phyloP scores from a whole-genome alignment of 495 filamentous ascomycete species.

The Chaetomidium leptoderma region DNA sequence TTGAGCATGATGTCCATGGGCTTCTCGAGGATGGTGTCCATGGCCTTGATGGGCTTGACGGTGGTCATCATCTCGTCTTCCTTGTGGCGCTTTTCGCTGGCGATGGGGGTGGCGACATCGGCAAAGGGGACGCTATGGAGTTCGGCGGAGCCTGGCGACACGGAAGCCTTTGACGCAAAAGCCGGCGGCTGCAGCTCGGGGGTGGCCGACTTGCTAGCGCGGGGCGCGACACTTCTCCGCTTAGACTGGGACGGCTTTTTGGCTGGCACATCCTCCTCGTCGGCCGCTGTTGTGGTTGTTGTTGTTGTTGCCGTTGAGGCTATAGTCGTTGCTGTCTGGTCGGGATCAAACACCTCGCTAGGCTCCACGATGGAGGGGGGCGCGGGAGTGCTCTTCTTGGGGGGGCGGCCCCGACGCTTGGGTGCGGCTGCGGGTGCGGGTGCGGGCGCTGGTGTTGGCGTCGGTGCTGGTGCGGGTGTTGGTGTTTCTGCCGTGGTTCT shows the following conservation, averaged over 20 bases:
- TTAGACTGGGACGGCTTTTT: slow-evolving; percentile 62
- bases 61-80: slow-evolving; percentile 42
- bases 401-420: slow-evolving; percentile 30
- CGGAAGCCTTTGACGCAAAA: slow-evolving; percentile 42
- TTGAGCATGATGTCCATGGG: slow-evolving; percentile 95
- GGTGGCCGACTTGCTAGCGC: slow-evolving; percentile 41
- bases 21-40: slow-evolving; percentile 72
- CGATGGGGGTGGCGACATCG: slow-evolving; percentile 69
- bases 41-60: slow-evolving; percentile 64
- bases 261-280: slow-evolving; percentile 44
- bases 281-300: slow-evolving; percentile 26
- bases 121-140: slow-evolving; percentile 61
- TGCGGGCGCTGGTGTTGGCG: slow-evolving; percentile 13
- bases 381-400: slow-evolving; percentile 32
- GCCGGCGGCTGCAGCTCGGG: slow-evolving; percentile 51
- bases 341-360: slow-evolving; percentile 56
- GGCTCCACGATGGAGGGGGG: slow-evolving; percentile 47
- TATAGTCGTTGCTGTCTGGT: slow-evolving; percentile 43
- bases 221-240: slow-evolving; percentile 63
- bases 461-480: slow-evolving; percentile 22
- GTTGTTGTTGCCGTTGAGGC: slow-evolving; percentile 28
- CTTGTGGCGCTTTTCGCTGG: slow-evolving; percentile 47
- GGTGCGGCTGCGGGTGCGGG: slow-evolving; percentile 10
- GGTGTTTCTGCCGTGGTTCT: slow-evolving; percentile 39
- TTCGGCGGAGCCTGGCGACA: slow-evolving; percentile 44